Base-by-base conservation (phyloP, 2,329 filamentous ascomycete genomes). In the Dendryphion nanum region DNA sequence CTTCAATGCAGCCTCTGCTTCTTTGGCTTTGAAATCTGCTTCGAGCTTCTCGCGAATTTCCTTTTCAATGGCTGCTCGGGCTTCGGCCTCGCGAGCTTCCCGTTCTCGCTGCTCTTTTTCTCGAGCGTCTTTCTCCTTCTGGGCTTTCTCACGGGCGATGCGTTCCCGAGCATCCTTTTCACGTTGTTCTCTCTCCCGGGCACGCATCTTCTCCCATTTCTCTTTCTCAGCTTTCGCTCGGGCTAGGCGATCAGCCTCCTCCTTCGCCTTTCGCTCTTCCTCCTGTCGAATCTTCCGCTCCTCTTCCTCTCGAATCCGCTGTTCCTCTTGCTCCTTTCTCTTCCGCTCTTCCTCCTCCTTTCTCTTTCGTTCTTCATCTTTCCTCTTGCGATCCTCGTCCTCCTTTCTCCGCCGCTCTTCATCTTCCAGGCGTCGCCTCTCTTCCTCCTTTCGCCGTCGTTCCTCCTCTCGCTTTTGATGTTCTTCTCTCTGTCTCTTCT, bases 261-360 rank as follows among this genome's bases (percentile, higher is more conserved):
- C 75, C 41, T 73, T 71, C 7, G 68, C 53, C 39, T 70, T 70
- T 41, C 70, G 66, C 47, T 67, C 64, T 35, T 60, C 65, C 35
- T 59, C 58, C n/a, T n/a, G n/a, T n/a, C n/a, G 48, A 44, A 28
- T 53, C 53, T 78, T 78, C 46, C 30, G 37, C 17, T 42, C 44
- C 31, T 52, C 47, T 76, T 82, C 3, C 18, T 32, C 31, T 29
- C 42, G n/a, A 34, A 19, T 33, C 36, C 34, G 40, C 36, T 54
- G 55, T 18, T 52, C 45, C 36, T 48, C 78, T 47, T 45, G 41
- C 14, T 45, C 45, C 35, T 63, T 57, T 18, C 63, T 53, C 40
- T 63, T 53, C 61, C 82, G 72, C 3, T 82, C 83, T 58, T 79
- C 84, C 50, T 28, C 28, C 29, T 31, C 18, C 19, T 67, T 63